Evolutionary conservation across 352 stramenopile genomes (phyloP).

Genomic region (Phytophthora colocasiae): DNA sequence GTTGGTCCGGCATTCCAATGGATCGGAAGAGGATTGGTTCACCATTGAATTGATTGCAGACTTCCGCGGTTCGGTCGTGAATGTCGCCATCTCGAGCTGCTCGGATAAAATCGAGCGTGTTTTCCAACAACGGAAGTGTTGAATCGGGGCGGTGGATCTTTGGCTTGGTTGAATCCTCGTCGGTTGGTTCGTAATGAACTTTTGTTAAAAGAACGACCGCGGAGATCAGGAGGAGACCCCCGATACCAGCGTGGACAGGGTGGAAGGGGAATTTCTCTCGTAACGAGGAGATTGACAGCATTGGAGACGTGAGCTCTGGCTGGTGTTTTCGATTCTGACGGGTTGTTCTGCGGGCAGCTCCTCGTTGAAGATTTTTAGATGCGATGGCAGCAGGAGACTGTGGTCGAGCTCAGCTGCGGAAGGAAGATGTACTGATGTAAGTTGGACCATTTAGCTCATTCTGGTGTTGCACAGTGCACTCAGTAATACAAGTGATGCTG

Average conservation of each 20-base stretch:
- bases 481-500: slow-evolving; percentile 4
- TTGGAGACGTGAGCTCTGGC: background rate
- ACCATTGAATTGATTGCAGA: slow-evolving; percentile 26
- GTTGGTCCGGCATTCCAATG: slow-evolving; percentile 1
- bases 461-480: background rate
- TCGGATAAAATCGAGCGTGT: slow-evolving; percentile 39
- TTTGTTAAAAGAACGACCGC: background rate
- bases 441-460: slow-evolving; percentile 1
- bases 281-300: slow-evolving; percentile 4
- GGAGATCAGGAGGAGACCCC: background rate
- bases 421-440: background rate
- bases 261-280: slow-evolving; percentile 6
- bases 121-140: slow-evolving; percentile 47
- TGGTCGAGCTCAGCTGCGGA: slow-evolving; percentile 6
- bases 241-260: background rate
- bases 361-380: slow-evolving; percentile 5
- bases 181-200: background rate
- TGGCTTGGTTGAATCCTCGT: slow-evolving; percentile 9
- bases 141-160: slow-evolving; percentile 16
- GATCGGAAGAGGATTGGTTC: slow-evolving; percentile 25
- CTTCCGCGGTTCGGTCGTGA: slow-evolving; percentile 35
- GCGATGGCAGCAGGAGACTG: background rate
- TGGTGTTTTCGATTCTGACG: slow-evolving; percentile 5
- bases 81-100: slow-evolving; percentile 28
- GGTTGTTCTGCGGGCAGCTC: background rate